A percentile compares a stretch with the other conserved stretches of the same genome.
Conservation (phyloP, 2,329 filamentous ascomycete genomes). For the Sclerotinia borealis region DNA sequence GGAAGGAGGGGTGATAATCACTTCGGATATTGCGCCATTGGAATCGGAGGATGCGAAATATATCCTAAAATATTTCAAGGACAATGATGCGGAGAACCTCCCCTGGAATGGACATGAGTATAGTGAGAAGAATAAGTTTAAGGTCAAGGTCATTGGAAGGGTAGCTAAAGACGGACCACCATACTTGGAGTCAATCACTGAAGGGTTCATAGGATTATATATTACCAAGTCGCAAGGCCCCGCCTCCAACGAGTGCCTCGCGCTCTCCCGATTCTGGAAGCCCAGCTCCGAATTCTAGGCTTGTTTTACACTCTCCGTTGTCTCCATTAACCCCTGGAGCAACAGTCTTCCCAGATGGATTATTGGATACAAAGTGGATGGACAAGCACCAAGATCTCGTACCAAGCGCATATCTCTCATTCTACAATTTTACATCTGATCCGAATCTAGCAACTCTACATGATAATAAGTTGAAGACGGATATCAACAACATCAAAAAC, state of each 20-base stretch:
- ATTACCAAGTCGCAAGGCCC: conserved; percentile 52
- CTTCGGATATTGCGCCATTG: conserved; percentile 64
- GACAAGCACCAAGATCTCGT: conserved; percentile 82
- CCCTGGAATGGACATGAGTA: conserved; percentile 61
- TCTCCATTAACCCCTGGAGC: conserved; percentile 84
- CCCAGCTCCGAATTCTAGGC: conserved; percentile 38
- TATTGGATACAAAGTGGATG: conserved; percentile 77
- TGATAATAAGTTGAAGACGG: conserved; percentile 81
- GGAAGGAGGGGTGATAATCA: conserved; percentile 48
- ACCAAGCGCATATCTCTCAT: conserved; percentile 73
- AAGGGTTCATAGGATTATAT: conserved; percentile 40
- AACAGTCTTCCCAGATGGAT: conserved; percentile 79
- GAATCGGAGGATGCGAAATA: conserved; percentile 58
- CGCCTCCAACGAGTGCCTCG: conserved; percentile 35
- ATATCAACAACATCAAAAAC: conserved; percentile 72
- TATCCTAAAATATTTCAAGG: conserved; percentile 60
- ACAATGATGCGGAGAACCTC: conserved; percentile 55
- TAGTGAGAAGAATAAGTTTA: conserved; percentile 50
- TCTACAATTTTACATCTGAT: conserved; percentile 72
- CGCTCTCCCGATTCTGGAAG: conserved; percentile 37
- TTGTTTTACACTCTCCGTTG: conserved; percentile 79
- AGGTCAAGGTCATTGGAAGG: conserved; percentile 69
- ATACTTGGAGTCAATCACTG: conserved; percentile 24
- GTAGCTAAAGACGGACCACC: conserved; percentile 46
- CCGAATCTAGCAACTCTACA: conserved; percentile 67